Base-by-base conservation (phyloP, 805 yeast species). In the Maudiozyma barnettii region DNA sequence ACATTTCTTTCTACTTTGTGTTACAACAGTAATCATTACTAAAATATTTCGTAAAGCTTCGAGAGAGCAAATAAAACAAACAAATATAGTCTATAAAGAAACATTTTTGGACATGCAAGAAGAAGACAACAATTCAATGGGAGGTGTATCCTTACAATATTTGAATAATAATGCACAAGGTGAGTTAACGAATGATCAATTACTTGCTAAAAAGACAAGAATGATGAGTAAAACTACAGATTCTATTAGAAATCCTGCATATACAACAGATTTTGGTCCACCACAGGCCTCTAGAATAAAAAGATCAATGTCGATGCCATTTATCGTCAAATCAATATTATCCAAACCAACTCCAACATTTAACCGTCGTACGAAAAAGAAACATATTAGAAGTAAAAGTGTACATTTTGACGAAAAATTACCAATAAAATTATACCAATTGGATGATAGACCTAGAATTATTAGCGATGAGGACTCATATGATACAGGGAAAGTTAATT, bases 361-460 rank as follows among this genome's bases (percentile, higher is more conserved):
- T 43, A 20, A 35, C 16, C 30, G 16, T 23, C 41, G 41, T 23
- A 19, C 14, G 5, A 22, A n/a, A 3, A 31, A 20, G 10, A 41
- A 35, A 33, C 43, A 39, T 44, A 14, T 30, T 35, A 75, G 75
- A 59, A 74, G 78, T 54, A 82, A 81, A 59, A 84, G 78, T 61
- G 96, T 88, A 7, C 96, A 87, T 70, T 88, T 88, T 61, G 89
- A 84, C 43, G 73, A 78, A 39, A 77, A 72, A 30, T 76, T 72
- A 19, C 86, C 84, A 53, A 82, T 87, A 22, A 75, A 83, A 48
- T 85, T 83, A 63, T 89, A 87, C 61, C 74, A 78, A 51, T 76
- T 78, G 54, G 74, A 74, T 47, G 95, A 88, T 59, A 77, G 75
- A 46, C 97, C 98, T 14, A 71, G 77, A 4, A 83, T 88, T 2